Conservation (phyloP, 352 stramenopile genomes). For the Globisporangium sylvaticum region DNA sequence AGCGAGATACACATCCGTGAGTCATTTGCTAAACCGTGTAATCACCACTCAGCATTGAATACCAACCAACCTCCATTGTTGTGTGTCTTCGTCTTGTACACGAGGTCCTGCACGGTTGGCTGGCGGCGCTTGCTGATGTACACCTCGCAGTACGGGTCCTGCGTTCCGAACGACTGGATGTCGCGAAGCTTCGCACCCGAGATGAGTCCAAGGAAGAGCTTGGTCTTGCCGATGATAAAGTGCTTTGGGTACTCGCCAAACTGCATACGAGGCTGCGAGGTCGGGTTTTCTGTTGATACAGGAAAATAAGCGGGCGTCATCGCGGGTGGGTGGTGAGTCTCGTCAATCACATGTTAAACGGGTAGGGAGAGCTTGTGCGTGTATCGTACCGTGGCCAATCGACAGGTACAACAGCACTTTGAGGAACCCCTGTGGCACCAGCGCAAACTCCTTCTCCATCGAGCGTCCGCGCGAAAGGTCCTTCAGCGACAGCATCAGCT, state of each 20-base stretch:
- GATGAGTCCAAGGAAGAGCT: constrained; percentile 63
- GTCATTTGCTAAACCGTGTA: background rate
- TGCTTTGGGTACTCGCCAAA: constrained; percentile 73
- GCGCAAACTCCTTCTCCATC: constrained; percentile 77
- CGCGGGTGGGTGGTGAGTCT: background rate
- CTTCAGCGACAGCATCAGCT: constrained; percentile 60
- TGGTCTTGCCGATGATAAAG: constrained; percentile 70
- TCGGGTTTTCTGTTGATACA: constrained; percentile 55
- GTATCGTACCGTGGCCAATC: constrained; percentile 45
- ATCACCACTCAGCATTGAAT: background rate
- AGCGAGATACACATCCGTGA: background rate
- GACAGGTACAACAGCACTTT: constrained; percentile 70
- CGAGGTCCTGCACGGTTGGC: constrained; percentile 40
- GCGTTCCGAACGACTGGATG: constrained; percentile 73
- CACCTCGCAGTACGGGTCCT: constrained; percentile 72
- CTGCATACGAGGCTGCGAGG: constrained; percentile 49
- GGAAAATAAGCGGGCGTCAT: background rate
- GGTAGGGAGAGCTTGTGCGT: background rate
- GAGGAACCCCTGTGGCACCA: constrained; percentile 65
- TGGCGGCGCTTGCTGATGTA: constrained; percentile 50
- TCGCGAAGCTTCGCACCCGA: constrained; percentile 70
- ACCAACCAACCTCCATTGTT: constrained; percentile 56
- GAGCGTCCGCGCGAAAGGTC: constrained; percentile 68
- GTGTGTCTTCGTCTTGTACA: constrained; percentile 72
- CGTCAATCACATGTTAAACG: background rate